A percentile compares a stretch with the other conserved stretches of the same genome.
phyloP scores from a whole-genome alignment of 2,329 filamentous ascomycete genomes.

The Trichoderma sp. region DNA sequence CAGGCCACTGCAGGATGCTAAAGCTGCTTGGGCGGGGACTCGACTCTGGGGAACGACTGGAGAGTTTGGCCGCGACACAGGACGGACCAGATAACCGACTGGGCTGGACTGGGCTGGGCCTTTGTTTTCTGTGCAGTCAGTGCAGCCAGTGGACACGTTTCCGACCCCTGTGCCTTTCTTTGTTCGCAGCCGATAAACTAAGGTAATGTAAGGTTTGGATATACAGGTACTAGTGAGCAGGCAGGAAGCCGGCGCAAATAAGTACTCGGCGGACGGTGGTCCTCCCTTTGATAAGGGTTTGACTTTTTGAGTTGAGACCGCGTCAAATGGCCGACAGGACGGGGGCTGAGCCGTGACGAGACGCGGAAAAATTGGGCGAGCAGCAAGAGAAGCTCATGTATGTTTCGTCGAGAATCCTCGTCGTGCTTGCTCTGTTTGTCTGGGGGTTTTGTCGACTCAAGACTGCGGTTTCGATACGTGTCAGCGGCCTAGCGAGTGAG shows the following conservation, averaged over 20 bases:
- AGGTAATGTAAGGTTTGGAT: not conserved
- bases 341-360: not conserved
- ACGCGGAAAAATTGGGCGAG: slow-evolving; percentile 8
- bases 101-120: not conserved
- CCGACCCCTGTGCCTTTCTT: slow-evolving; percentile 5
- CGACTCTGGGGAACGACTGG: slow-evolving; percentile 5
- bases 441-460: not conserved
- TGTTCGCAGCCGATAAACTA: not conserved
- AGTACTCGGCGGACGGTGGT: slow-evolving; percentile 1
- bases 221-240: not conserved
- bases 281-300: slow-evolving; percentile 11
- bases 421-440: not conserved
- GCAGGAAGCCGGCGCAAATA: slow-evolving; percentile 12
- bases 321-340: not conserved
- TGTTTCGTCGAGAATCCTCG: not conserved
- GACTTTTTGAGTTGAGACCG: not conserved
- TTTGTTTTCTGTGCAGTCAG: not conserved
- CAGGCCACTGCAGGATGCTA: slow-evolving; percentile 2
- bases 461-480: slow-evolving; percentile 6
- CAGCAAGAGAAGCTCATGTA: not conserved
- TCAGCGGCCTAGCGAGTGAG: slow-evolving; percentile 1
- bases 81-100: not conserved
- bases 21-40: not conserved
- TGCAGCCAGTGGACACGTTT: not conserved
- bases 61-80: slow-evolving; percentile 1